Percentiles rank a stretch among this genome's conserved stretches.
phyloP scores from a whole-genome alignment of 345 rosid species.

The Salix purpurea region DNA sequence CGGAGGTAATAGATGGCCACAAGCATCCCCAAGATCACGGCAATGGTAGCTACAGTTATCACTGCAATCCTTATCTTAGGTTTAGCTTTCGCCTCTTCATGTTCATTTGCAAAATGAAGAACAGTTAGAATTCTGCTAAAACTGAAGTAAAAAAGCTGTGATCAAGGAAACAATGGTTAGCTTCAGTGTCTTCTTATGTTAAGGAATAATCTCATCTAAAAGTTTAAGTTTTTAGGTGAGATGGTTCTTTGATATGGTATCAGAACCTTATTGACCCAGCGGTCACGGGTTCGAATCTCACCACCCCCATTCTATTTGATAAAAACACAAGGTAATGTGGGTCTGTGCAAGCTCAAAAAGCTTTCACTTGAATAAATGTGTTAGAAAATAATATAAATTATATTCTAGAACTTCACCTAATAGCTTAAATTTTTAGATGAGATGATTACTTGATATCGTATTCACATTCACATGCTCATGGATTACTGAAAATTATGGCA shows the following conservation, averaged over 20 bases:
- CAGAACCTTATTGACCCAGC: rapidly evolving
- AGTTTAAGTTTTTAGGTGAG: too few relatives aligned
- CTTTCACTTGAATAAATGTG: too few relatives aligned
- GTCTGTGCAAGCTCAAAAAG: rapidly evolving
- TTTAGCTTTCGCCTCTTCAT: background rate
- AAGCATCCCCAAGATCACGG: background rate
- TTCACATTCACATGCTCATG: background rate
- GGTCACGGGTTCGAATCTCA: too few relatives aligned
- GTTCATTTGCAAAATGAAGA: background rate
- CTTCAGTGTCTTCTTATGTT: background rate
- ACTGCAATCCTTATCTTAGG: background rate
- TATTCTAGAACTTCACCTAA: rapidly evolving
- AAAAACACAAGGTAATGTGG: too few relatives aligned
- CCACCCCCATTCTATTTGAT: too few relatives aligned
- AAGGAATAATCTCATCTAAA: too few relatives aligned
- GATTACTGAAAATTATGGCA: background rate
- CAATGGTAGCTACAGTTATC: background rate
- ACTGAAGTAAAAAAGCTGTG: background rate
- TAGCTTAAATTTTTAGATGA: too few relatives aligned
- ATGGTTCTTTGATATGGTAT: rapidly evolving
- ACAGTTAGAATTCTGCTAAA: background rate
- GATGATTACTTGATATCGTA: rapidly evolving
- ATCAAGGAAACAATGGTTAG: background rate
- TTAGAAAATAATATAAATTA: too few relatives aligned
- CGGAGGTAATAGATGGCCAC: background rate